Evolutionary conservation across 768 basidiomycete genomes (phyloP), one percentile per base, ranked within the genome.

Genomic region (Tubosaeta sp.): DNA sequence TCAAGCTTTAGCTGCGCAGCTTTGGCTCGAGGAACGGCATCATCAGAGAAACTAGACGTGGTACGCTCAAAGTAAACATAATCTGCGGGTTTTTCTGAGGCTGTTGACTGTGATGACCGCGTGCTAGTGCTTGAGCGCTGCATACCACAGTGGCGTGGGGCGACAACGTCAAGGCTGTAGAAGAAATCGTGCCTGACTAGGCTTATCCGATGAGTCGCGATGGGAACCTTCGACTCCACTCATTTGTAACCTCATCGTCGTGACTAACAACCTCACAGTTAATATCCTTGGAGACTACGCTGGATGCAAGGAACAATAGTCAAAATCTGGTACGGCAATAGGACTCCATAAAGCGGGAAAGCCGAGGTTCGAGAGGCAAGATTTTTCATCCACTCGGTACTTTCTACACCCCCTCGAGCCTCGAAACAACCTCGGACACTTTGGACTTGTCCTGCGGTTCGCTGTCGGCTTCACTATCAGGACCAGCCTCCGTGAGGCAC

Each of bases 1-100:
- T 98, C 97, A 48, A 98, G 79, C 71, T 95, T 97, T 72, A 97
- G 76, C 69, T 97, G 94, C 3, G 95, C 95, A 37, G 82, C 83
- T 69, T 93, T 95, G 13, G 91, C 90, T 58, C 86, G 86, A 41
- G 91, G 85, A 57, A 86, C 69, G 14, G 90, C 85, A 54, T 88
- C 83, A 49, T 91, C 86, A 6, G 89, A 88, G 69, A 95, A 91
- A 34, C 81, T 81, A 46, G 75, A 68, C 2, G 86, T 80, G 41
- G 80, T 86, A 55, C 95, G 81, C 60, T 95, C 86, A 69, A 99
- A 99, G 72, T 90, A 91, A 45, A 97, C 92, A 74, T 90, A 91
- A 67, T 95, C 93, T 70, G 72, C 64, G 12, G 73, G 72, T 60
- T 78, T 77, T 32, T 64, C 63, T 13, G 58, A 45, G 16, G 58